Evolutionary conservation across 192 early-diverging fungal genomes (phyloP).

Genomic region (Kappamyces sp.): DNA sequence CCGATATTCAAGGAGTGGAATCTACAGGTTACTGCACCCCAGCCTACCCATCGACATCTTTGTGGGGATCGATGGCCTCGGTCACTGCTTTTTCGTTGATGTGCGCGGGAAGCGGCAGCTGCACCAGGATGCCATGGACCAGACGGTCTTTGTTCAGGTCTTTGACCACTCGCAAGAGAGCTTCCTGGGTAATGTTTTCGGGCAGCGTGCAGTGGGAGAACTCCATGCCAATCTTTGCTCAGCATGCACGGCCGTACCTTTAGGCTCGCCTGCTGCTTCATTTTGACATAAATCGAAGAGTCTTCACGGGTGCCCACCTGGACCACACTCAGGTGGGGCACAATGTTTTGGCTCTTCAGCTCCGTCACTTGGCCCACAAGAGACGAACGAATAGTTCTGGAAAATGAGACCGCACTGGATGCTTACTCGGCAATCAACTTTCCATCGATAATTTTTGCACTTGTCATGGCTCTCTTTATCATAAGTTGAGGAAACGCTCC

Average conservation of each 20-base stretch:
- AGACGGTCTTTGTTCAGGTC: slow-evolving; percentile 69
- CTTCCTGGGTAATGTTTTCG: slow-evolving; percentile 54
- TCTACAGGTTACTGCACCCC: slow-evolving; percentile 24
- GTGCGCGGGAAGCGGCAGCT: slow-evolving; percentile 85
- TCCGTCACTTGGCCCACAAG: slow-evolving; percentile 64
- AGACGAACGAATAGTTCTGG: slow-evolving; percentile 62
- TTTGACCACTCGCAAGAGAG: slow-evolving; percentile 51
- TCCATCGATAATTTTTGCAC: slow-evolving; percentile 66
- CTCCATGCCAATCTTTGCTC: slow-evolving; percentile 64
- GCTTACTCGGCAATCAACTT: slow-evolving; percentile 71
- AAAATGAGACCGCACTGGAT: neutral
- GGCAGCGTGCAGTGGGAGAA: slow-evolving; percentile 66
- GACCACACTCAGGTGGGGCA: slow-evolving; percentile 79
- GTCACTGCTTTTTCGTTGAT: slow-evolving; percentile 77
- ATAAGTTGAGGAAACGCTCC: no score
- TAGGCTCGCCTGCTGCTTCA: slow-evolving; percentile 85
- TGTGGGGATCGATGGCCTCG: slow-evolving; percentile 75
- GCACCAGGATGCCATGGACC: slow-evolving; percentile 94
- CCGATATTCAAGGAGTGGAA: slow-evolving; percentile 96
- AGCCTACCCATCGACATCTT: slow-evolving; percentile 91
- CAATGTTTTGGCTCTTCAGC: slow-evolving; percentile 57
- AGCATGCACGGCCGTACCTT: slow-evolving; percentile 49
- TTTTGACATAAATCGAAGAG: slow-evolving; percentile 85
- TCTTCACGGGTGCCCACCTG: slow-evolving; percentile 93
- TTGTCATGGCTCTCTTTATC: no score